Conservation (phyloP, 2,329 filamentous ascomycete species). For the Xylaria sp. region DNA sequence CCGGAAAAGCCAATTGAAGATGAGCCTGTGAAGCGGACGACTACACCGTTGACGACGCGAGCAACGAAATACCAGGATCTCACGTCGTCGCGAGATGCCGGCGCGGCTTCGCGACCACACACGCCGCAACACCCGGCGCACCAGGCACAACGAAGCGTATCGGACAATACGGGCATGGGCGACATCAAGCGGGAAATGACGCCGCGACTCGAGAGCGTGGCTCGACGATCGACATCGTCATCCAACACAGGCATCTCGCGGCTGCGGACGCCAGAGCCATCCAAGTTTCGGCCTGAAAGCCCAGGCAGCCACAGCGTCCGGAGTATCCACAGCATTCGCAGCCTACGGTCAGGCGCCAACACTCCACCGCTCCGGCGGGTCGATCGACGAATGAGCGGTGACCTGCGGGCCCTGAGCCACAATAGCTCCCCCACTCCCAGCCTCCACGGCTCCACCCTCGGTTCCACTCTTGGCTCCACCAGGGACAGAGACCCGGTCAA, state of each 20-base stretch:
- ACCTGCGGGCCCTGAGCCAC: slow-evolving; percentile 77
- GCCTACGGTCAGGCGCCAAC: slow-evolving; percentile 59
- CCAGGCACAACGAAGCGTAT: slow-evolving; percentile 52
- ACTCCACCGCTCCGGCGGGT: slow-evolving; percentile 77
- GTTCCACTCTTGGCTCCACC: slow-evolving; percentile 42
- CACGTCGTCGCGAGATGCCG: slow-evolving; percentile 31
- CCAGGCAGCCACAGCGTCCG: slow-evolving; percentile 61
- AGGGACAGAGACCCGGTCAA: slow-evolving; percentile 46
- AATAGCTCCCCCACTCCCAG: slow-evolving; percentile 54
- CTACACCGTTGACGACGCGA: slow-evolving; percentile 36
- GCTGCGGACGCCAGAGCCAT: slow-evolving; percentile 64
- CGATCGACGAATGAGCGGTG: slow-evolving; percentile 76
- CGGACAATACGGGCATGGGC: slow-evolving; percentile 48
- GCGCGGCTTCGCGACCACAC: slow-evolving; percentile 29
- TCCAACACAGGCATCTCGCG: slow-evolving; percentile 65
- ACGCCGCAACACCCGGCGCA: slow-evolving; percentile 38
- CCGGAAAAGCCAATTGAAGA: slow-evolving; percentile 34
- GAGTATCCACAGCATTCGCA: slow-evolving; percentile 45
- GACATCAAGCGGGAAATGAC: slow-evolving; percentile 38
- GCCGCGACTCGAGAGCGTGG: slow-evolving; percentile 40
- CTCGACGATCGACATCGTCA: slow-evolving; percentile 59
- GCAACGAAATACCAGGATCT: slow-evolving; percentile 41
- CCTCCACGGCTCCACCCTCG: slow-evolving; percentile 47
- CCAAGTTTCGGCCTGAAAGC: slow-evolving; percentile 71
- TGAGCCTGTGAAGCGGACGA: slow-evolving; percentile 26